Base-by-base conservation (phyloP, 176 grass and related monocot species). In the Echinochloa phyllopogon region DNA sequence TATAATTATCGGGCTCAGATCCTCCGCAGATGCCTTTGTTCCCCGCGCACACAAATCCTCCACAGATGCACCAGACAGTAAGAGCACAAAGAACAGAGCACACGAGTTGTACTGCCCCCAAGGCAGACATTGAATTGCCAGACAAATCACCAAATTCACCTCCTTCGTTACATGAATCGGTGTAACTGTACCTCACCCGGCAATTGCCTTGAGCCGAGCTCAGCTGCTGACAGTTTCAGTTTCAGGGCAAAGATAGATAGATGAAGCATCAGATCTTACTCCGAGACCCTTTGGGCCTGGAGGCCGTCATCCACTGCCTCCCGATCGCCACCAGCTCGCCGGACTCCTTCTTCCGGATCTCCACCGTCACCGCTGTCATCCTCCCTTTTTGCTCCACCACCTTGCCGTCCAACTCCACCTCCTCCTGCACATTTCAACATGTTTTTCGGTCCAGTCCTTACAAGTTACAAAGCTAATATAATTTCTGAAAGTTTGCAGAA, bases 291-390 rank as follows among this genome's bases (percentile, higher is more conserved):
- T 87, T 84, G 8, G 91, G 83, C 65, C 86, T 88, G 40, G 83
- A 72, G 8, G 86, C 71, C 0, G 88, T 86, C 94, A 95, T 95
- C 94, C 91, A 89, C 83, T 95, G 88, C 72, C 91, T 82, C 16
- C 83, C 94, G 45, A 96, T 84, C 16, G 91, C 91, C 68, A 91
- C 83, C 39, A 96, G 76, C 83, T 91, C 58, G 6, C 91, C 83
- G 3, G 69, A 86, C 17, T 72, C 64, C 71, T 95, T 88, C 88
- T 87, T 96, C 52, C 88, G 83, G 45, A 91, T 82, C 86, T 93
- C 86, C 53, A 81, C 84, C 6, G 79, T 65, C 40, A 90, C 94
- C 13, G 91, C 94, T 18, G 91, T 96, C 83, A 93, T 82, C 83
- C 82, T 84, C 17, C 83, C 91, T 72, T 93, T 96, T 23, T 15